phyloP scores from a whole-genome alignment of 371 early-diverging fungal species.

The Mortierella sp. region DNA sequence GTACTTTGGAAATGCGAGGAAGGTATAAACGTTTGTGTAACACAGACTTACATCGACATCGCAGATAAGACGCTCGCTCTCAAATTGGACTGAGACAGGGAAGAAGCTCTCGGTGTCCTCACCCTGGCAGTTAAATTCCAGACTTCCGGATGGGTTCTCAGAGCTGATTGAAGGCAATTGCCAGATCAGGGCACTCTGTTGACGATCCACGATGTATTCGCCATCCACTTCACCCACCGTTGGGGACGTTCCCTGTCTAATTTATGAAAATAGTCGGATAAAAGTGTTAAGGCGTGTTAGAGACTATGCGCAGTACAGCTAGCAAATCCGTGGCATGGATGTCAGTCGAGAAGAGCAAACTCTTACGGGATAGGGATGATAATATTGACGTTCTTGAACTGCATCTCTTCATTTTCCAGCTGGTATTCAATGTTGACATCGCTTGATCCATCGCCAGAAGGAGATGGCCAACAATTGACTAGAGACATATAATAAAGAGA shows the following conservation, averaged over 20 bases:
- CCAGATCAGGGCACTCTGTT: constrained; percentile 85
- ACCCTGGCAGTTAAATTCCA: constrained; percentile 89
- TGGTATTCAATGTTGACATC: constrained; percentile 97
- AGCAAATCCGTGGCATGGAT: background rate
- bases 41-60: constrained; percentile 79
- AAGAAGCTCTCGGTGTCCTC: constrained; percentile 89
- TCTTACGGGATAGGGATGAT: constrained; percentile 91
- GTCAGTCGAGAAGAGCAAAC: background rate
- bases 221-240: constrained; percentile 87
- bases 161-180: constrained; percentile 85
- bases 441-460: constrained; percentile 85
- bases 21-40: background rate
- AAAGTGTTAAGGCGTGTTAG: background rate
- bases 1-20: too few species aligned
- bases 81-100: constrained; percentile 90
- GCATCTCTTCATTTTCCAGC: constrained; percentile 78
- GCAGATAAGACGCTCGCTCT: constrained; percentile 76
- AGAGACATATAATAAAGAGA: background rate
- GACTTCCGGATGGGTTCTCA: constrained; percentile 78
- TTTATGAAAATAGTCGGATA: background rate
- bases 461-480: constrained; percentile 98
- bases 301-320: background rate
- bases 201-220: constrained; percentile 79
- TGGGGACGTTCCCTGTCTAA: constrained; percentile 74
- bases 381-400: constrained; percentile 87